Base-by-base conservation (phyloP, 345 rosid genomes). In the Raphanus sativus region DNA sequence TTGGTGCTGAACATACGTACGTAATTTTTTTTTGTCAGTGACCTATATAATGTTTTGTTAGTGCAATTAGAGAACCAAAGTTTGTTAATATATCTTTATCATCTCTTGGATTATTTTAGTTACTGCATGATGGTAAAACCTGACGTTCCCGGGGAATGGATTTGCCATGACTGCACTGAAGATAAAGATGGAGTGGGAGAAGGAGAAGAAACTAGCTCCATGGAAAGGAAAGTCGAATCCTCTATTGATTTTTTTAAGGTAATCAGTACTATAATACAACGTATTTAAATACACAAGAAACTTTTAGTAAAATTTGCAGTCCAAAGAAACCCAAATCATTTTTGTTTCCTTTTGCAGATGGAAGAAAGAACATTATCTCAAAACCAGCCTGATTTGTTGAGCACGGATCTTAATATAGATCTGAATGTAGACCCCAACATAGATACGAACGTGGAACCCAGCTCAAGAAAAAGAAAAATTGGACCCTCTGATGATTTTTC, bases 1-100 rank as follows among this genome's bases (percentile, higher is more conserved):
- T 83, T 78, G 93, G 90, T 60, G 93, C 89, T 25, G 87, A 89
- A 78, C 96, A 87, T 81, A 89, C 65, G 96, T 90, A 85, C 15
- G 62, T 25, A 25, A 24, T 25, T 8, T 55, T 7, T 8, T 12
- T 15, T 62, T 30, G 75, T 16, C 56, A 58, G 8, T 21, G 26
- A 7, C 1, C 15, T 24, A 33, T 8, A 3, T 25, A 70, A 24
- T 25, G 26, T 13, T 33, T 12, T 24, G 9, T 21, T 21, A 34
- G 50, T 33, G 34, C 5, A 24, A 52, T 33, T 21, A 0, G 17
- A 7, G n/a, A n/a, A 25, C 6, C 62, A 28, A 25, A 25, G 3
- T 25, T 58, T 58, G 62, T 25, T 25, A 10, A 1, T 58, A 11
- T 25, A 17, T 58, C 24, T 13, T 24, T 10, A 3, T 73, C 65